phyloP scores from a whole-genome alignment of 2,329 filamentous ascomycete species.

The Bipolaris victoriae region DNA sequence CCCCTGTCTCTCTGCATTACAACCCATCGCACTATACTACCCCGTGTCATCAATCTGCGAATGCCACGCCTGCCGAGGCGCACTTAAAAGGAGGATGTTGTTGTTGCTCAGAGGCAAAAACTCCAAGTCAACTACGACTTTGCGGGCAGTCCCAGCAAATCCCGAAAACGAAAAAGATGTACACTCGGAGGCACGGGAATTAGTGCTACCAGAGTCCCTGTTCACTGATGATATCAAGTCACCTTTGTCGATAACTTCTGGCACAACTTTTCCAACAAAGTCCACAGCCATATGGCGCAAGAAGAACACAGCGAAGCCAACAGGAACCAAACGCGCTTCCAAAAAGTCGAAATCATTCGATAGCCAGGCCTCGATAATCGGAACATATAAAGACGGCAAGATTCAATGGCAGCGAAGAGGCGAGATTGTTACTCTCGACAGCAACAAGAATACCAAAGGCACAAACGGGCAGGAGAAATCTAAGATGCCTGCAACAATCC shows the following conservation, averaged over 20 bases:
- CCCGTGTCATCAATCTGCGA: neutral
- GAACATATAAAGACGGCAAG: slow-evolving; percentile 54
- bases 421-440: slow-evolving; percentile 5
- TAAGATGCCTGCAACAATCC: slow-evolving; percentile 48
- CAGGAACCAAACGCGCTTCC: slow-evolving; percentile 19
- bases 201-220: slow-evolving; percentile 29
- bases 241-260: slow-evolving; percentile 24
- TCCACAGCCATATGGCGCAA: slow-evolving; percentile 24
- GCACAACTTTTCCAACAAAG: slow-evolving; percentile 24
- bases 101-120: slow-evolving; percentile 27
- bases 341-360: neutral
- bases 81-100: slow-evolving; percentile 27
- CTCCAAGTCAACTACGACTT: slow-evolving; percentile 37
- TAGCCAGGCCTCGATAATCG: slow-evolving; percentile 44
- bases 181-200: slow-evolving; percentile 49
- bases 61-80: neutral
- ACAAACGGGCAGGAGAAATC: slow-evolving; percentile 32
- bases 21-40: slow-evolving; percentile 5
- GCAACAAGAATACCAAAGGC: slow-evolving; percentile 16
- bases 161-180: slow-evolving; percentile 29
- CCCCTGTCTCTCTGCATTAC: slow-evolving; percentile 8
- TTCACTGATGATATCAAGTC: slow-evolving; percentile 36
- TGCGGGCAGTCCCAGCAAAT: slow-evolving; percentile 45
- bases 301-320: slow-evolving; percentile 13
- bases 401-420: slow-evolving; percentile 49